Evolutionary conservation across 1,284 basidiomycete genomes (phyloP).

Genomic region (Peniophora sp.): DNA sequence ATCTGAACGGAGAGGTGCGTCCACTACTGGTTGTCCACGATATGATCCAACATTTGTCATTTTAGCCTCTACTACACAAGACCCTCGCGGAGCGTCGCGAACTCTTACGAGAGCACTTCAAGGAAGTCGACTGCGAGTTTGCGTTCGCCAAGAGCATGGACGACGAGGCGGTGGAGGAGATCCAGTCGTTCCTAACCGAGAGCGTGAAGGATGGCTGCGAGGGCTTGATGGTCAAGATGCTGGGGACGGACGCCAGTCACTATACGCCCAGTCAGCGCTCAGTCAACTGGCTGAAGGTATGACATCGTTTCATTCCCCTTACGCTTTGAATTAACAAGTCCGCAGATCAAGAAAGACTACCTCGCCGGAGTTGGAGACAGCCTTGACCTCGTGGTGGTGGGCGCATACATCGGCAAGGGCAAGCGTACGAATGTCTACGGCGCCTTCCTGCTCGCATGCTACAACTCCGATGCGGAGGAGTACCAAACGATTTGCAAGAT

Average conservation of each 20-base stretch:
- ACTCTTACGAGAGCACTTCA: constrained; percentile 77
- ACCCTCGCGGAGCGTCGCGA: constrained; percentile 69
- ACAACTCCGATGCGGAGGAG: constrained; percentile 85
- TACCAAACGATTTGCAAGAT: constrained; percentile 98
- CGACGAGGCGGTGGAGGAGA: constrained; percentile 86
- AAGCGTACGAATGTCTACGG: constrained; percentile 97
- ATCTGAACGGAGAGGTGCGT: constrained; percentile 86
- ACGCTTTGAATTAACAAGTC: neutral
- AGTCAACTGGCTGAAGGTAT: constrained; percentile 97
- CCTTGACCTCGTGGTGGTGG: constrained; percentile 93
- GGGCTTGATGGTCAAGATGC: constrained; percentile 99
- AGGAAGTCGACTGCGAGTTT: constrained; percentile 83
- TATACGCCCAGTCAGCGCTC: constrained; percentile 94
- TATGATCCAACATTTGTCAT: neutral
- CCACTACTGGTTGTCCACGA: constrained; percentile 1
- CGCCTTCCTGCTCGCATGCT: constrained; percentile 92
- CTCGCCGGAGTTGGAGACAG: constrained; percentile 97
- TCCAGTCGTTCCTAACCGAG: constrained; percentile 91
- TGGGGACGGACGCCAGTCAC: constrained; percentile 83
- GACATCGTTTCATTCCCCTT: constrained; percentile 3
- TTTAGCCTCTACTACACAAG: constrained; percentile 59
- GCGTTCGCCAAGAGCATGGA: constrained; percentile 90
- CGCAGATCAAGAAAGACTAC: constrained; percentile 94
- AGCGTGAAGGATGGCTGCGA: constrained; percentile 98
- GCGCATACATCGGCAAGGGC: constrained; percentile 95